A percentile compares a stretch with the other conserved stretches of the same genome.
phyloP scores from a whole-genome alignment of 257 asterid species.

The Capsicum rhomboideum region DNA sequence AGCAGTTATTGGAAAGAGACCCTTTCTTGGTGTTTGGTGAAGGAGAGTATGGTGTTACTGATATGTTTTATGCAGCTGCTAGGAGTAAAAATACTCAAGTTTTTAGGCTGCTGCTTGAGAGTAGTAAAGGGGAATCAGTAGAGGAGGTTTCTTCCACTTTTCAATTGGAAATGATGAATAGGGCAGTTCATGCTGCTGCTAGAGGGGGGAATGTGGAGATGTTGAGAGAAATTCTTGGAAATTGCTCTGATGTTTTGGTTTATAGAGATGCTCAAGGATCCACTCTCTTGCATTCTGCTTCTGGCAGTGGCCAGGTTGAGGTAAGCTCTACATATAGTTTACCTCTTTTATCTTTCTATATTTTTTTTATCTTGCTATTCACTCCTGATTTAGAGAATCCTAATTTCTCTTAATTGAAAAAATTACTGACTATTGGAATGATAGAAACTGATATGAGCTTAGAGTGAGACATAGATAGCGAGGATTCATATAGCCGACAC shows the following conservation, averaged over 20 bases:
- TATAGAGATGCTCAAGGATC: constrained; percentile 73
- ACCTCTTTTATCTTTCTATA: neutral
- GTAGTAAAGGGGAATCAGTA: neutral
- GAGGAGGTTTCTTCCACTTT: constrained; percentile 34
- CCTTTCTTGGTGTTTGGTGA: constrained; percentile 82
- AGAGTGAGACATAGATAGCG: neutral
- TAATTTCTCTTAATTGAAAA: neutral
- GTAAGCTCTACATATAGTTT: constrained; percentile 20
- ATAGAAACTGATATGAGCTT: neutral
- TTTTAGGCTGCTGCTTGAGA: constrained; percentile 51
- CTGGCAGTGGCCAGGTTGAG: constrained; percentile 76
- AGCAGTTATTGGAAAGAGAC: constrained; percentile 53
- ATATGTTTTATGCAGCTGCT: constrained; percentile 76
- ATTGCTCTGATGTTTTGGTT: constrained; percentile 42
- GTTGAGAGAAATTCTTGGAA: constrained; percentile 52
- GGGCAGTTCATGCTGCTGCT: constrained; percentile 81
- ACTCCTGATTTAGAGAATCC: neutral
- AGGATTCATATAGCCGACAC: neutral
- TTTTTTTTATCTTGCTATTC: neutral
- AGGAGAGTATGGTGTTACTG: constrained; percentile 88
- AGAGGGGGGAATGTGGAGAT: constrained; percentile 77
- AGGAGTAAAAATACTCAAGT: constrained; percentile 54
- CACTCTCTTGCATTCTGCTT: constrained; percentile 68
- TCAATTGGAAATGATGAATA: constrained; percentile 44
- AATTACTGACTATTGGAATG: neutral